These are phyloP conservation scores for Sicyos edulis DNA, from an alignment of 306 rosid genomes.

Conservation along the genomic window DNA sequence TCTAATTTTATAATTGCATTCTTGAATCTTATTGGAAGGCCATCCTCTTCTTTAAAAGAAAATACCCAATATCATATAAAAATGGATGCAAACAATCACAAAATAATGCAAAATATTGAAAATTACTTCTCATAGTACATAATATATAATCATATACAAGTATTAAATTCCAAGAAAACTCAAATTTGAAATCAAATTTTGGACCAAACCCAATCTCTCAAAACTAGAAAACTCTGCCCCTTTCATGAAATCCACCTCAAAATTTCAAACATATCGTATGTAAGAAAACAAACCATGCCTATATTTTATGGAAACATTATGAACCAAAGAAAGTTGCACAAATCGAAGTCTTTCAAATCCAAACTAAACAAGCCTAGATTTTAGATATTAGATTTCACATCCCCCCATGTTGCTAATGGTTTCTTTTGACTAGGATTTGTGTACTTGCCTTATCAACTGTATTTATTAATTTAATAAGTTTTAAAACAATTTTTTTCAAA, in stretches of 20 bases:
- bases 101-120: background rate
- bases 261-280: background rate
- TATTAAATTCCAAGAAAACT: background rate
- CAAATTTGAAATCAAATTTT: background rate
- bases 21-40: background rate
- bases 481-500: background rate
- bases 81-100: no score
- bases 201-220: background rate
- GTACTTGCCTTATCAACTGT: background rate
- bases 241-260: background rate
- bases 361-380: background rate
- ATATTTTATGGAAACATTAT: constrained; percentile 7
- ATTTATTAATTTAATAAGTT: background rate
- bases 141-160: background rate
- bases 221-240: background rate
- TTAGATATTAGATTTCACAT: background rate
- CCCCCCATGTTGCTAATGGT: background rate
- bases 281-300: background rate
- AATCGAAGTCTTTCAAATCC: background rate
- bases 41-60: background rate
- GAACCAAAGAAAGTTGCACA: background rate
- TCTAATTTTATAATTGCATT: background rate
- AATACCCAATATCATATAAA: background rate
- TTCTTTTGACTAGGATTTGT: background rate
- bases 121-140: background rate